Base-by-base conservation (phyloP, 441 rosid species). In the Breynia disticha region DNA sequence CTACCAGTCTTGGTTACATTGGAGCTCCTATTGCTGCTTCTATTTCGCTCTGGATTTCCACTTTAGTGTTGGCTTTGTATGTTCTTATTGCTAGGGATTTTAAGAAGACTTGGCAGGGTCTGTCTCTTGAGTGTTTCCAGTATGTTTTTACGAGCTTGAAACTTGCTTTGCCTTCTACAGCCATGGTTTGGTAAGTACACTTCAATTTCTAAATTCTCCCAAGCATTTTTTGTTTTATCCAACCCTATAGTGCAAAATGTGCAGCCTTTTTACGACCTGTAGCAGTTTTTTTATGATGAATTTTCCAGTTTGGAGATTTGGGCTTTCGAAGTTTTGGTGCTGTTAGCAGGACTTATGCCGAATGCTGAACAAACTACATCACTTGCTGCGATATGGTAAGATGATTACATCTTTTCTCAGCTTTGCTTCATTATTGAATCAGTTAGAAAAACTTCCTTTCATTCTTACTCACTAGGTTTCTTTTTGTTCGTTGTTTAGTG, bases 21-120 rank as follows among this genome's bases (percentile, higher is more conserved):
- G 95, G 97, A 47, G 84, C 94, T 64, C 64, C 97, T 0, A 42
- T 90, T 50, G 95, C 90, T 17, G 77, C 80, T 67, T 87, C 95
- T 0, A 63, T 84, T 37, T 79, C 96, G 2, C 28, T 84, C 45
- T 90, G 95, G 90, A 39, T 84, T n/a, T 74, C 88, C 0, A 13
- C 67, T n/a, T 37, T 87, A 52, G 48, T 75, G 52, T 60, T 84
- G 10, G 76, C 60, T 1, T 1, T 74, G 7, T 87, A 87, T 64
- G 79, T 90, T 39, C 14, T 65, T 3, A 50, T 52, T 54, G 60
- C 76, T 0, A 68, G 76, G 56, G 76, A 71, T 39, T 79, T 82
- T 55, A 56, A 79, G 66, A 70, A 67, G 9, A 84, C 96, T 0
- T 83, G 95, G 96, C 45, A 63, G 9, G 95, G 96, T 1, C 72